Conservation (phyloP, 2,329 filamentous ascomycete species). For the Coniochaeta sp. region DNA sequence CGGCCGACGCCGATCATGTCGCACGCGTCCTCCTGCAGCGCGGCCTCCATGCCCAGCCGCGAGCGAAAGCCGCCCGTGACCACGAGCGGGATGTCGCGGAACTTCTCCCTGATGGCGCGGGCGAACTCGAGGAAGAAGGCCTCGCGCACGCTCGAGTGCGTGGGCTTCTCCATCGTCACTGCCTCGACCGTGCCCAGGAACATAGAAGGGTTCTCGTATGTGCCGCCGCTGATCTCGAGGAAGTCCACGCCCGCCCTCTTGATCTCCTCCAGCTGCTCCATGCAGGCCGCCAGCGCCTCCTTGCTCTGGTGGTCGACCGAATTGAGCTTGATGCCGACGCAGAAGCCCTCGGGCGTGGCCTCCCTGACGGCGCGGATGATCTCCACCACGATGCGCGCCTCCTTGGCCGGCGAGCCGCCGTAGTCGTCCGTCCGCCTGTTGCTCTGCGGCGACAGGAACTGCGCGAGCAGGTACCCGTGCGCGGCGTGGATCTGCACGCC, state of each 20-base stretch:
- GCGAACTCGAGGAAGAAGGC: constrained; percentile 65
- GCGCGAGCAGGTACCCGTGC: constrained; percentile 51
- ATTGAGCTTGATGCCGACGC: constrained; percentile 49
- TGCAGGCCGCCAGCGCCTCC: constrained; percentile 38
- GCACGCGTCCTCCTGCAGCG: constrained; percentile 27
- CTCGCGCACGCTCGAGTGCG: constrained; percentile 47
- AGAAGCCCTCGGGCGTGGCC: constrained; percentile 31
- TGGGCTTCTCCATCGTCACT: constrained; percentile 13
- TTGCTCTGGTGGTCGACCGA: constrained; percentile 46
- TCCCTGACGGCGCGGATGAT: constrained; percentile 35
- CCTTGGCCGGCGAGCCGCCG: constrained; percentile 41
- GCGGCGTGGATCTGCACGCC: constrained; percentile 39
- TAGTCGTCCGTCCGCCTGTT: constrained; percentile 49
- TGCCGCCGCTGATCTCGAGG: constrained; percentile 60
- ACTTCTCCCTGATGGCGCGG: constrained; percentile 35
- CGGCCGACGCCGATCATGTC: constrained; percentile 33
- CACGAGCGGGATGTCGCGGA: constrained; percentile 39
- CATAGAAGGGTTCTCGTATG: constrained; percentile 44
- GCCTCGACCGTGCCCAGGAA: constrained; percentile 14
- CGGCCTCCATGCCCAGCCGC: constrained; percentile 30
- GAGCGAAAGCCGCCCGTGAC: constrained; percentile 59
- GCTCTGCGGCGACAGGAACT: constrained; percentile 43
- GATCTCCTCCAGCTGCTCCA: constrained; percentile 51
- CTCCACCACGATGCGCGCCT: constrained; percentile 43
- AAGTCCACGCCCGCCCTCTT: constrained; percentile 51